These are phyloP conservation scores for Plasmodium sp. DNA, from an alignment of 169 alveolate genomes.

Conservation along the genomic window DNA sequence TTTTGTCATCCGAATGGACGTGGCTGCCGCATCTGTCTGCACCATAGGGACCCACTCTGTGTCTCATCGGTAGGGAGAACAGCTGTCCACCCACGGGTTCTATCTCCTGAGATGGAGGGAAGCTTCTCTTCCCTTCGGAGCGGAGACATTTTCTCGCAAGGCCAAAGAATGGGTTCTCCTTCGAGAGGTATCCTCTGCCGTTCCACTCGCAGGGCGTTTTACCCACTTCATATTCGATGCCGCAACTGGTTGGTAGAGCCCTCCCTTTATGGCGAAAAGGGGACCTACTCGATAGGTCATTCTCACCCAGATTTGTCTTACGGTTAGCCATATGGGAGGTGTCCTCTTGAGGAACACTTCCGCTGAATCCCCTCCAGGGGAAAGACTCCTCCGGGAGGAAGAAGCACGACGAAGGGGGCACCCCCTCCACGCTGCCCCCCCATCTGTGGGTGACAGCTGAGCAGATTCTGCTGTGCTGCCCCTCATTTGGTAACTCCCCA, in stretches of 20 bases:
- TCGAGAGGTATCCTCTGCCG: too few relatives aligned
- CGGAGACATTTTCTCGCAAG: background rate
- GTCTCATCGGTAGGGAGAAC: background rate
- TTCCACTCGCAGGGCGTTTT: background rate
- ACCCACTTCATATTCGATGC: background rate
- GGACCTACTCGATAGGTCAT: too few relatives aligned
- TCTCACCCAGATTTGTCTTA: too few relatives aligned
- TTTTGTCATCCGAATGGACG: background rate
- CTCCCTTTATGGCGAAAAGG: too few relatives aligned
- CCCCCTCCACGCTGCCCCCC: background rate
- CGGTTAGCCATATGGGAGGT: too few relatives aligned
- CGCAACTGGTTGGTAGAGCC: too few relatives aligned
- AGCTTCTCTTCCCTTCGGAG: background rate
- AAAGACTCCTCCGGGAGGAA: background rate
- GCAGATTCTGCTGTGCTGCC: background rate
- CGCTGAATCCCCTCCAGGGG: too few relatives aligned
- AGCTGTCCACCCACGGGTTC: background rate
- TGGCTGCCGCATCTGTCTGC: background rate
- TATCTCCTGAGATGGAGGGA: background rate
- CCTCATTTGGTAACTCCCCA: background rate
- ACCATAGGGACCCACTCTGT: background rate
- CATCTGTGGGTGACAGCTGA: background rate
- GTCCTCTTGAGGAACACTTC: too few relatives aligned
- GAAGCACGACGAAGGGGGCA: background rate
- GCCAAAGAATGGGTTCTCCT: background rate